Percentiles rank a stretch among this genome's conserved stretches.
These are phyloP conservation scores for Boletus rubropictus DNA, from an alignment of 768 basidiomycete genomes.

Conservation along the genomic window DNA sequence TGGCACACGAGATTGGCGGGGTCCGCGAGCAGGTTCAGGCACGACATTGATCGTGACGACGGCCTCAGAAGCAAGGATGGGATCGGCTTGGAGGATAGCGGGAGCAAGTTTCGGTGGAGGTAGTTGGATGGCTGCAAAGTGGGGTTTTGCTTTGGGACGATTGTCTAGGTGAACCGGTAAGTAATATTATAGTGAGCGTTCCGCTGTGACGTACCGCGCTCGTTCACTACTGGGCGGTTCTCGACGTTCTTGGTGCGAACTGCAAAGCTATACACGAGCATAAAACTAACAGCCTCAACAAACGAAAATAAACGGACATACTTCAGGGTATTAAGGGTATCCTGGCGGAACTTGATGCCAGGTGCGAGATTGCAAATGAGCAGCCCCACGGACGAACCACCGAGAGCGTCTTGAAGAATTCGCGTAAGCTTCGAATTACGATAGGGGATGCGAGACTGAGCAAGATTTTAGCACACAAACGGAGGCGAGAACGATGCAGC, in stretches of 20 bases:
- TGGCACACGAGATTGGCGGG: conserved; percentile 30
- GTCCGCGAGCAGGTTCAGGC: conserved; percentile 20
- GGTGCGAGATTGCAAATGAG: conserved; percentile 87
- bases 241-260: conserved; percentile 82
- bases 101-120: conserved; percentile 42
- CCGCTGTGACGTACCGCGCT: conserved; percentile 50
- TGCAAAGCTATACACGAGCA: conserved; percentile 53
- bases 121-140: conserved; percentile 58
- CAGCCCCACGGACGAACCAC: conserved; percentile 72
- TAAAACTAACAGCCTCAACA: neutral
- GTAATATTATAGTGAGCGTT: neutral
- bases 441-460: conserved; percentile 75
- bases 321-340: conserved; percentile 92
- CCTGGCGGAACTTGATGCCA: conserved; percentile 73
- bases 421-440: conserved; percentile 86
- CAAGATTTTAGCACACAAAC: conserved; percentile 6
- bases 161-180: conserved; percentile 39
- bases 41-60: conserved; percentile 7
- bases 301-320: conserved; percentile 28
- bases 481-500: neutral
- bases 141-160: conserved; percentile 50
- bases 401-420: conserved; percentile 85
- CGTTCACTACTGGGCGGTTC: conserved; percentile 74
- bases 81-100: conserved; percentile 40
- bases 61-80: conserved; percentile 21